phyloP scores from a whole-genome alignment of 192 early-diverging fungal species.

The Coemansia sp. region DNA sequence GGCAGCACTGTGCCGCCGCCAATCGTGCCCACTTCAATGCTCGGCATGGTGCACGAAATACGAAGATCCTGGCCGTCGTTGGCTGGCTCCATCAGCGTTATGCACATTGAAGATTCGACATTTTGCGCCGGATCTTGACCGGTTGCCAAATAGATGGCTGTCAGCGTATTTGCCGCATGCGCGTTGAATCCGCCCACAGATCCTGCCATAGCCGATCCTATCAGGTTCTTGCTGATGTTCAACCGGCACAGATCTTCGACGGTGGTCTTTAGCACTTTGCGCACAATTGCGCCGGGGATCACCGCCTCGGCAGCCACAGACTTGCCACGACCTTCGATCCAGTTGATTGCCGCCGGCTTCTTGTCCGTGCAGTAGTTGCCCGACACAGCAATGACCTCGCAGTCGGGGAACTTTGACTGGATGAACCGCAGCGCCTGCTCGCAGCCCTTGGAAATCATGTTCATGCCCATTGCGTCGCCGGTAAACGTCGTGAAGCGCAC shows the following conservation, averaged over 20 bases:
- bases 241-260: constrained; percentile 73
- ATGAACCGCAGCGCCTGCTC: constrained; percentile 76
- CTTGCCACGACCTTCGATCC: constrained; percentile 96
- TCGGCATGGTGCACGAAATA: constrained; percentile 90
- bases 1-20: constrained; percentile 85
- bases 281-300: constrained; percentile 76
- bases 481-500: constrained; percentile 89
- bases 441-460: constrained; percentile 96
- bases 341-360: constrained; percentile 95
- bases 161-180: constrained; percentile 91
- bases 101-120: constrained; percentile 89
- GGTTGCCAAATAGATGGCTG: constrained; percentile 85
- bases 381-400: constrained; percentile 77
- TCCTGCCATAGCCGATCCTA: constrained; percentile 94
- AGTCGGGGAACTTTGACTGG: constrained; percentile 63
- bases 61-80: constrained; percentile 77
- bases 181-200: constrained; percentile 90
- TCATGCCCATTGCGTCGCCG: constrained; percentile 98
- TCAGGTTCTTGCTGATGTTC: constrained; percentile 86
- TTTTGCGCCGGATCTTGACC: constrained; percentile 97
- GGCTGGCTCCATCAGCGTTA: constrained; percentile 88
- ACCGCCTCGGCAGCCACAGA: constrained; percentile 85
- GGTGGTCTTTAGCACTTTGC: constrained; percentile 83
- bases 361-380: constrained; percentile 98
- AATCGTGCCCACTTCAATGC: constrained; percentile 91